Evolutionary conservation across 129 eudicot genomes (phyloP).

Genomic region (Centella asiatica): DNA sequence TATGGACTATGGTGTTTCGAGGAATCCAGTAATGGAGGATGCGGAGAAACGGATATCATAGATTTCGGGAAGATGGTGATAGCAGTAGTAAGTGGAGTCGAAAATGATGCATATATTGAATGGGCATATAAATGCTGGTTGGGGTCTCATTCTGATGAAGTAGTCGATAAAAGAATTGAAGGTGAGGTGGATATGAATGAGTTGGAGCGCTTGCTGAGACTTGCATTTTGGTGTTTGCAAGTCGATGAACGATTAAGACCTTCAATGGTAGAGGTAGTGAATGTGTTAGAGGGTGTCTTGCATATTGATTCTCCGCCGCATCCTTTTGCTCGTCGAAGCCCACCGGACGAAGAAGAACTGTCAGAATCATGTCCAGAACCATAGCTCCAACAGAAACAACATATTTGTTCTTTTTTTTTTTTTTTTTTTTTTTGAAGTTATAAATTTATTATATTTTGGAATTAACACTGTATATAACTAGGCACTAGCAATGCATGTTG

Average conservation of each 20-base stretch:
- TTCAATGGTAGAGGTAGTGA: conserved; percentile 66
- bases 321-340: conserved; percentile 17
- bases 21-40: conserved; percentile 17
- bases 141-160: conserved; percentile 16
- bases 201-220: conserved; percentile 49
- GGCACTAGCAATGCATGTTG: too few relatives aligned
- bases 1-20: conserved; percentile 33
- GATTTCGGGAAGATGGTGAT: conserved; percentile 49
- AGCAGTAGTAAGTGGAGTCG: conserved; percentile 35
- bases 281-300: conserved; percentile 57
- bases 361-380: conserved; percentile 23
- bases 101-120: conserved; percentile 22
- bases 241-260: conserved; percentile 56
- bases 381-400: too few relatives aligned
- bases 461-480: too few relatives aligned
- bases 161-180: conserved; percentile 32
- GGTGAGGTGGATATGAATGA: conserved; percentile 37
- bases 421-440: too few relatives aligned
- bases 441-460: too few relatives aligned
- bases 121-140: conserved; percentile 44
- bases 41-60: conserved; percentile 37
- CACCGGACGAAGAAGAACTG: conserved; percentile 15
- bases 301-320: conserved; percentile 59
- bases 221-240: conserved; percentile 70
- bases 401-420: too few relatives aligned